Percentiles rank a stretch among this genome's conserved stretches.
Evolutionary conservation across 768 basidiomycete species (phyloP).

Genomic region (Rhizopogon vesiculosus): DNA sequence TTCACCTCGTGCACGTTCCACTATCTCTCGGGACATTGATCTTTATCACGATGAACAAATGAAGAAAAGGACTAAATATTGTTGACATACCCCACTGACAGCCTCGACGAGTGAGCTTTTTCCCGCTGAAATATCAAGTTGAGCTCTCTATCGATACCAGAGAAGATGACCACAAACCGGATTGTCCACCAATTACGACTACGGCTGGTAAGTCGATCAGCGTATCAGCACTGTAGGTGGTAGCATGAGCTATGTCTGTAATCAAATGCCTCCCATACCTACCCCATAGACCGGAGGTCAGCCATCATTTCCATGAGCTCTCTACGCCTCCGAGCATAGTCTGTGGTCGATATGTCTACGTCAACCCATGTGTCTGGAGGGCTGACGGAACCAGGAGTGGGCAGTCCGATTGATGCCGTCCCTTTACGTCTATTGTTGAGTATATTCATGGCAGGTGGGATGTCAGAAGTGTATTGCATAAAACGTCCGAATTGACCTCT

Average conservation of each 20-base stretch:
- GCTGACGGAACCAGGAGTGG: not conserved
- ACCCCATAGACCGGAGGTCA: constrained; percentile 39
- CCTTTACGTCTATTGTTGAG: not conserved
- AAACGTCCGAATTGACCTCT: not conserved
- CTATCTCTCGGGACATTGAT: constrained; percentile 59
- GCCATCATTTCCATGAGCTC: constrained; percentile 36
- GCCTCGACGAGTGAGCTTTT: constrained; percentile 60
- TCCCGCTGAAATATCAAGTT: constrained; percentile 34
- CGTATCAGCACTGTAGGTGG: constrained; percentile 9
- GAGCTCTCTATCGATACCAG: not conserved
- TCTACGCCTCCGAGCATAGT: constrained; percentile 36
- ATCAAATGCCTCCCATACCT: constrained; percentile 1
- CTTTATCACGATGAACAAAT: constrained; percentile 25
- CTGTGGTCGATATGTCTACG: constrained; percentile 23
- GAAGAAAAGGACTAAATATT: not conserved
- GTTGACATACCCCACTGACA: constrained; percentile 42
- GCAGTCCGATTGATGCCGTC: not conserved
- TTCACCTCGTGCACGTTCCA: constrained; percentile 53
- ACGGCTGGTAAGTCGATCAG: constrained; percentile 28
- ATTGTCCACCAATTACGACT: constrained; percentile 53
- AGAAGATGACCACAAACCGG: constrained; percentile 30
- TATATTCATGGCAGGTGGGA: not conserved
- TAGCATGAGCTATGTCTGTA: not conserved
- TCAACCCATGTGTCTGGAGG: constrained; percentile 7
- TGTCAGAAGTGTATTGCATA: not conserved